These are phyloP conservation scores for Diplodia intermedia DNA, from an alignment of 2,329 filamentous ascomycete species.

Conservation along the genomic window DNA sequence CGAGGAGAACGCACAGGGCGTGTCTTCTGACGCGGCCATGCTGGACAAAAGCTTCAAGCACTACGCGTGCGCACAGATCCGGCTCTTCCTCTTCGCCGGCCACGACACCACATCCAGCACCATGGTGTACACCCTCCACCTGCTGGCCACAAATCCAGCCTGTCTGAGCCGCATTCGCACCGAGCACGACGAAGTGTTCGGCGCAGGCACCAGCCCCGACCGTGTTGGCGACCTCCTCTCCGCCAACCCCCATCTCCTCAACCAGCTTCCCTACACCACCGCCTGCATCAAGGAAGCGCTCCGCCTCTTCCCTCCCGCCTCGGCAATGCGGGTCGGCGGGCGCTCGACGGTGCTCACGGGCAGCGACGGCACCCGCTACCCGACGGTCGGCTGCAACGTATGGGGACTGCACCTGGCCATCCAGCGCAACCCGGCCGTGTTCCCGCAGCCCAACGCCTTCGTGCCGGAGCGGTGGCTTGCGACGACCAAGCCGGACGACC, in stretches of 20 bases:
- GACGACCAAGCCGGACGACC: conserved; percentile 36
- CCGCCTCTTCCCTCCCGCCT: conserved; percentile 59
- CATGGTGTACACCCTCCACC: conserved; percentile 32
- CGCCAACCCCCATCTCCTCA: conserved; percentile 48
- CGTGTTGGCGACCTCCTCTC: background rate
- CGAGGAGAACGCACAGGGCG: conserved; percentile 38
- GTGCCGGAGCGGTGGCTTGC: conserved; percentile 18
- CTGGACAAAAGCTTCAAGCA: conserved; percentile 38
- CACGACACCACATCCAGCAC: conserved; percentile 49
- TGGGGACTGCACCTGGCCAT: conserved; percentile 7
- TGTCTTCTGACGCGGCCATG: background rate
- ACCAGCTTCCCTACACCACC: conserved; percentile 59
- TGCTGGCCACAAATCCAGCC: conserved; percentile 6
- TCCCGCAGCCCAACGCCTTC: conserved; percentile 36
- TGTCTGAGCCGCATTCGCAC: conserved; percentile 42
- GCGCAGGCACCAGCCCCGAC: conserved; percentile 35
- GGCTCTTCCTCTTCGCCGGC: conserved; percentile 53
- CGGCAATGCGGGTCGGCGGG: conserved; percentile 38
- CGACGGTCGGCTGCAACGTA: conserved; percentile 37
- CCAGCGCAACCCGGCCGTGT: background rate
- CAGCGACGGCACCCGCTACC: conserved; percentile 9
- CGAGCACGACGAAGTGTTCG: conserved; percentile 63
- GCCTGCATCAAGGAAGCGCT: conserved; percentile 63
- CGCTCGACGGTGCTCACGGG: background rate
- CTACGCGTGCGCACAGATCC: conserved; percentile 37